Conservation (phyloP, 108 stramenopile species). For the Bacterosira constricta region DNA sequence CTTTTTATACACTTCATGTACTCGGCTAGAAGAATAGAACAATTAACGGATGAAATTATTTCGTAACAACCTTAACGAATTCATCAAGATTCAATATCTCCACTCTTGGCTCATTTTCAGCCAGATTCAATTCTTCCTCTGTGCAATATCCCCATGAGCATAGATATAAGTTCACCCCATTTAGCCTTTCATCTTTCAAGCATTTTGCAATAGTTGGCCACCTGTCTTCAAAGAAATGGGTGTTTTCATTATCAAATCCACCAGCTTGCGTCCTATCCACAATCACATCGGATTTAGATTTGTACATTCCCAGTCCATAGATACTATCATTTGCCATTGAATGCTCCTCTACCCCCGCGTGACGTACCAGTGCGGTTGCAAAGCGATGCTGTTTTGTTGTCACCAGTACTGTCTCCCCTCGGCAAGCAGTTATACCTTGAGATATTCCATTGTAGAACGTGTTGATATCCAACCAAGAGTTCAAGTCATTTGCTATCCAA, state of each 20-base stretch:
- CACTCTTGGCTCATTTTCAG: constrained; percentile 27
- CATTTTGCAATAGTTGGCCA: constrained; percentile 46
- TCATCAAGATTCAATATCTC: constrained; percentile 28
- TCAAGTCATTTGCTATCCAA: constrained; percentile 38
- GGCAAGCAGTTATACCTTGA: constrained; percentile 19
- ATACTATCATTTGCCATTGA: constrained; percentile 40
- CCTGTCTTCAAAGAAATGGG: constrained; percentile 49
- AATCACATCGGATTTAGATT: constrained; percentile 42
- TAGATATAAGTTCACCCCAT: constrained; percentile 33
- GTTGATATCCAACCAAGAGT: constrained; percentile 46
- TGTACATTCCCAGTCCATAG: constrained; percentile 51
- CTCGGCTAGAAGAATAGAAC: too few relatives aligned
- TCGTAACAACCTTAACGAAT: constrained; percentile 37
- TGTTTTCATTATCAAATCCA: constrained; percentile 1
- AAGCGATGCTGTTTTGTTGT: constrained; percentile 51
- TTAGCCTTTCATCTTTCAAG: constrained; percentile 38
- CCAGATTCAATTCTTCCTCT: constrained; percentile 27
- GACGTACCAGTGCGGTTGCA: constrained; percentile 38
- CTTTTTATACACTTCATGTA: too few relatives aligned
- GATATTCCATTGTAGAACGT: constrained; percentile 38
- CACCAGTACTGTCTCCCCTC: constrained; percentile 36
- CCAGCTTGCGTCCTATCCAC: constrained; percentile 29
- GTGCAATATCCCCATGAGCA: constrained; percentile 52
- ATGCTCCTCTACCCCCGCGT: constrained; percentile 24
- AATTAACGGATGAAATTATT: too few relatives aligned